These are phyloP conservation scores for Helotiales sp. DNA, from an alignment of 2,329 filamentous ascomycete genomes.

Conservation along the genomic window DNA sequence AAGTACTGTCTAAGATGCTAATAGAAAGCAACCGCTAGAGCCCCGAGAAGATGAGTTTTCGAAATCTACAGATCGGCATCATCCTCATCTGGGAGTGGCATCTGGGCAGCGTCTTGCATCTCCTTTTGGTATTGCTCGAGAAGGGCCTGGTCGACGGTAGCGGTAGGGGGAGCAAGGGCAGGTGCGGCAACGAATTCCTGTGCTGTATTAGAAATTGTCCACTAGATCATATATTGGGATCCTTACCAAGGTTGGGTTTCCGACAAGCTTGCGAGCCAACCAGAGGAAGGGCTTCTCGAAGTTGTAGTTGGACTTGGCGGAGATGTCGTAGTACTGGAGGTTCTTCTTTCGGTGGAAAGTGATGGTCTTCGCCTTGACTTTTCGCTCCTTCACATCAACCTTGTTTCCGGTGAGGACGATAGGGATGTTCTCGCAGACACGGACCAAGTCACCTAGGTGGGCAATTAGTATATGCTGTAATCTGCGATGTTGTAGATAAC, in stretches of 20 bases:
- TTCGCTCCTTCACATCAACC: constrained; percentile 99
- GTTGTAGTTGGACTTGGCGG: constrained; percentile 99
- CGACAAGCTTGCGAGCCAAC: constrained; percentile 97
- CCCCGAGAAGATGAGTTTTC: constrained; percentile 16
- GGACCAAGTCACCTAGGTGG: constrained; percentile 83
- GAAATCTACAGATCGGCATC: constrained; percentile 60
- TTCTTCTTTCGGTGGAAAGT: constrained; percentile 99
- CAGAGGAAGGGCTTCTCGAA: constrained; percentile 99
- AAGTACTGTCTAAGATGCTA: constrained; percentile 37
- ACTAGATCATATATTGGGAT: constrained; percentile 20
- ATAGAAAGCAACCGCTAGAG: constrained; percentile 26
- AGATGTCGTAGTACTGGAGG: constrained; percentile 99
- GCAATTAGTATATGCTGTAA: constrained; percentile 16
- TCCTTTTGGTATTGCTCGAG: constrained; percentile 83
- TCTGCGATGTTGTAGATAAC: constrained; percentile 41
- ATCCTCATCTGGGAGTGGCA: constrained; percentile 93
- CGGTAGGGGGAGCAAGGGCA: constrained; percentile 91
- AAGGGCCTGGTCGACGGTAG: constrained; percentile 81
- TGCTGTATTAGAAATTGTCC: background rate
- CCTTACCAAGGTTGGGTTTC: constrained; percentile 81
- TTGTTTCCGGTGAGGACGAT: constrained; percentile 99
- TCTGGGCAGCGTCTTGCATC: constrained; percentile 76
- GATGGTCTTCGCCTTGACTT: constrained; percentile 99
- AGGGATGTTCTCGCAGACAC: constrained; percentile 98
- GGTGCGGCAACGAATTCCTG: constrained; percentile 96